Percentiles rank a stretch among this genome's conserved stretches.
These are phyloP conservation scores for Dothideomycetes sp. DNA, from an alignment of 2,329 filamentous ascomycete genomes.

Conservation along the genomic window DNA sequence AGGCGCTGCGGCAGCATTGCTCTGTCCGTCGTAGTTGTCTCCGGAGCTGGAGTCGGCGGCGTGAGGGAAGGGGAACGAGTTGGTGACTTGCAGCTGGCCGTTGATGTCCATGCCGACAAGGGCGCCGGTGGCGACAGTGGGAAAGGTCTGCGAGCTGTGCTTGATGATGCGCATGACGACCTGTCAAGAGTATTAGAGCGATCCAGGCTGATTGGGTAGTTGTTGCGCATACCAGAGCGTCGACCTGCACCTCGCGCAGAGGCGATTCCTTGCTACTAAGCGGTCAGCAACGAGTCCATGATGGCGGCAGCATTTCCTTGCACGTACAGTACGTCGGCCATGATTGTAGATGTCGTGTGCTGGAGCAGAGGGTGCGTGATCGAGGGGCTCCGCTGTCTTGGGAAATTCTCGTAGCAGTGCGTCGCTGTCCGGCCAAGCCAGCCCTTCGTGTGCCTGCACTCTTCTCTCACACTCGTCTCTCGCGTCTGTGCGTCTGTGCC, in stretches of 20 bases:
- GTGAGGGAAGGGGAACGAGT: conserved; percentile 86
- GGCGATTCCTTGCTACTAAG: conserved; percentile 9
- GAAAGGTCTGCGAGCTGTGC: conserved; percentile 80
- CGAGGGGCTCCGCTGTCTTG: too few relatives aligned
- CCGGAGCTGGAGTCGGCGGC: conserved; percentile 56
- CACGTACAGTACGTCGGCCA: conserved; percentile 10
- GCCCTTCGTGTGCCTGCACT: too few relatives aligned
- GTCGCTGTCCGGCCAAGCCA: too few relatives aligned
- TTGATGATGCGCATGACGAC: conserved; percentile 98
- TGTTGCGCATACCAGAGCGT: conserved; percentile 11
- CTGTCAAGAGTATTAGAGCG: conserved; percentile 14
- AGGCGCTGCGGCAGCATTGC: conserved; percentile 69
- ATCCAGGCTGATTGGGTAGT: too few relatives aligned
- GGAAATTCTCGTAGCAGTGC: too few relatives aligned
- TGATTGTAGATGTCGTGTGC: too few relatives aligned
- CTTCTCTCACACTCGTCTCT: too few relatives aligned
- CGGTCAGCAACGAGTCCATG: conserved; percentile 1
- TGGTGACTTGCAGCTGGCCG: conserved; percentile 77
- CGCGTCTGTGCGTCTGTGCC: too few relatives aligned
- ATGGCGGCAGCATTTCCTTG: neutral
- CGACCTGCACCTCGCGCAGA: conserved; percentile 13
- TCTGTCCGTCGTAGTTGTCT: conserved; percentile 53
- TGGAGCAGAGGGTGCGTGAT: too few relatives aligned
- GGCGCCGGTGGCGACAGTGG: conserved; percentile 77
- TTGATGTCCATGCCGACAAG: conserved; percentile 88